Evolutionary conservation across 768 basidiomycete genomes (phyloP), one percentile per base, ranked within the genome.

Genomic region (Trametes gibbosa): DNA sequence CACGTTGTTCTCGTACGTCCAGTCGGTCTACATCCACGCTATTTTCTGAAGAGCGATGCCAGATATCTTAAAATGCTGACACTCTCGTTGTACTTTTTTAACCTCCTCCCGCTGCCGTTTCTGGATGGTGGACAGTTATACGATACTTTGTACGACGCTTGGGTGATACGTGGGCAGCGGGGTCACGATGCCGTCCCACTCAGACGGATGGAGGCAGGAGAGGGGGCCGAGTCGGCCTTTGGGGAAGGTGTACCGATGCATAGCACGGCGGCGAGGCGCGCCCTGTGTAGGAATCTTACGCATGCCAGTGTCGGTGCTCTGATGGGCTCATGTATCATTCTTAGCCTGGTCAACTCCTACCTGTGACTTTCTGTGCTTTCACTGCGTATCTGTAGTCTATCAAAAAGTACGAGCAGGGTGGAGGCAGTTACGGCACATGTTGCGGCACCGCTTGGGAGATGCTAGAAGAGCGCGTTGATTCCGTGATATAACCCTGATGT

Each of bases 31-130:
- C 13, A 47, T 39, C 10, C 45, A 14, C 56, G 47, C 37, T 7
- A 14, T 7, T 16, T 7, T 48, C n/a, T 14, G 25, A 10, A 49
- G 23, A 10, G 25, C 34, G 8, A 5, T 3, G 2, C n/a, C 45
- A 89, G 89, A 60, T 90, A 89, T 59, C 71, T 85, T 59, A 72
- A 75, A 34, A 81, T 83, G 66, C 79, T 89, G 2, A 84, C 85
- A n/a, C 70, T 94, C 32, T 93, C 91, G 2, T 76, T 95, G 1
- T 93, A 83, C 70, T 72, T 93, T 57, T 85, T 95, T 75, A 95
- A 95, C 69, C 80, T 91, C 25, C 77, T 95, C 23, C 92, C 93
- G 0, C 69, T 94, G 34, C 81, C 82, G 2, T 74, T 76, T 48
- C 76, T 95, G 19, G 93, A 95, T 60, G 93, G 93, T 25, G 73